A percentile compares a stretch with the other conserved stretches of the same genome.
These are phyloP conservation scores for Harringtonia aguacate DNA, from an alignment of 2,329 filamentous ascomycete genomes.

Conservation along the genomic window DNA sequence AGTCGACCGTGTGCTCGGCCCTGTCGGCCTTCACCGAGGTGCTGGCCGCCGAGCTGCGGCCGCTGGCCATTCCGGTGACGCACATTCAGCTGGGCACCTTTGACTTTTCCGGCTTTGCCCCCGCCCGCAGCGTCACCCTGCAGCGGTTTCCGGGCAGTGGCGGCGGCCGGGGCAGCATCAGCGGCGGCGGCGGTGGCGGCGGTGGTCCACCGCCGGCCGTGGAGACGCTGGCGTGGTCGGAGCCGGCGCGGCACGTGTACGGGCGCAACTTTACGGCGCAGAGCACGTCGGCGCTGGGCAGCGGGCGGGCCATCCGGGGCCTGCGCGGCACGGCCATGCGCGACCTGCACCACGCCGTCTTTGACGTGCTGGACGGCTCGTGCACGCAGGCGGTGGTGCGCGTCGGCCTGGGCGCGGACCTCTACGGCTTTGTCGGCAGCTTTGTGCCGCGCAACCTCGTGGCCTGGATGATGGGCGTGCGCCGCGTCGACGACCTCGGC, in stretches of 20 bases:
- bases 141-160: slow-evolving; percentile 15
- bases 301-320: slow-evolving; percentile 42
- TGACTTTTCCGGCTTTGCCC: slow-evolving; percentile 62
- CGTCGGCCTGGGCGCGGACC: slow-evolving; percentile 72
- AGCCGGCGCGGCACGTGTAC: slow-evolving; percentile 48
- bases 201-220: slow-evolving; percentile 32
- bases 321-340: slow-evolving; percentile 61
- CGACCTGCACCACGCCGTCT: slow-evolving; percentile 76
- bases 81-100: slow-evolving; percentile 89
- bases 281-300: slow-evolving; percentile 42
- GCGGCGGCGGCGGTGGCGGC: too few relatives aligned
- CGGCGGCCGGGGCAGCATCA: slow-evolving; percentile 20
- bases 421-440: slow-evolving; percentile 77
- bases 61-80: slow-evolving; percentile 66
- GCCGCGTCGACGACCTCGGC: slow-evolving; percentile 46
- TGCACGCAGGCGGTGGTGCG: slow-evolving; percentile 54
- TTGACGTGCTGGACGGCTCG: slow-evolving; percentile 71
- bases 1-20: slow-evolving; percentile 76
- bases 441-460: slow-evolving; percentile 70
- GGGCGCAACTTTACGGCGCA: slow-evolving; percentile 50
- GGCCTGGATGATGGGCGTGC: slow-evolving; percentile 87
- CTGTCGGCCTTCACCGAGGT: slow-evolving; percentile 79
- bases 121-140: slow-evolving; percentile 19
- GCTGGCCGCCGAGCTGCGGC: slow-evolving; percentile 66
- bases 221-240: slow-evolving; percentile 54